phyloP scores from a whole-genome alignment of 306 rosid species.

The Astragalus glycyphyllos region DNA sequence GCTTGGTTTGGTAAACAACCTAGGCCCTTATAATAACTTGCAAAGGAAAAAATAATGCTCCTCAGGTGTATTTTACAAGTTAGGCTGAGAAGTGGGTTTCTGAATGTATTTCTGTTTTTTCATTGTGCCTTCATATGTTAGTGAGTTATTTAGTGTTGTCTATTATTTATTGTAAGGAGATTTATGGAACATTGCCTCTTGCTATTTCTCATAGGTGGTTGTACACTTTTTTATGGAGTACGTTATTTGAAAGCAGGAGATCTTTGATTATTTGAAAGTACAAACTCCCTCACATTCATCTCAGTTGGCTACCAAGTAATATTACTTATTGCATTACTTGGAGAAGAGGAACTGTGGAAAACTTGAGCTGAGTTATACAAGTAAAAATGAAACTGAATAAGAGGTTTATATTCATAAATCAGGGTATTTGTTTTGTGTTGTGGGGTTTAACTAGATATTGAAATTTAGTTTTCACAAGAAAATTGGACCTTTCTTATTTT shows the following conservation, averaged over 20 bases:
- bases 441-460: too few species aligned
- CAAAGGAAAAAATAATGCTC: neutral
- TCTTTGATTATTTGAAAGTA: slow-evolving; percentile 51
- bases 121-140: slow-evolving; percentile 21
- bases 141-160: slow-evolving; percentile 29
- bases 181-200: slow-evolving; percentile 46
- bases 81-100: slow-evolving; percentile 5
- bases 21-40: slow-evolving; percentile 17
- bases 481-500: too few species aligned
- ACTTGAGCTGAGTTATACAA: too few species aligned
- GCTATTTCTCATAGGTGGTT: slow-evolving; percentile 47
- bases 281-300: too few species aligned
- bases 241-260: slow-evolving; percentile 61
- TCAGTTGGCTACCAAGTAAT: too few species aligned
- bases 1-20: slow-evolving; percentile 21
- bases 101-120: slow-evolving; percentile 16
- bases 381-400: too few species aligned
- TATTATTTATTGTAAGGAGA: slow-evolving; percentile 28
- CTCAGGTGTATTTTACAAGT: slow-evolving; percentile 19
- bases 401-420: too few species aligned
- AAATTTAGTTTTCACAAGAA: too few species aligned
- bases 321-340: too few species aligned
- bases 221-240: slow-evolving; percentile 51
- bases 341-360: too few species aligned
- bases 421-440: too few species aligned